Evolutionary conservation across 306 rosid genomes (phyloP), one percentile per base, ranked within the genome.

Genomic region (Canavalia ensiformis): DNA sequence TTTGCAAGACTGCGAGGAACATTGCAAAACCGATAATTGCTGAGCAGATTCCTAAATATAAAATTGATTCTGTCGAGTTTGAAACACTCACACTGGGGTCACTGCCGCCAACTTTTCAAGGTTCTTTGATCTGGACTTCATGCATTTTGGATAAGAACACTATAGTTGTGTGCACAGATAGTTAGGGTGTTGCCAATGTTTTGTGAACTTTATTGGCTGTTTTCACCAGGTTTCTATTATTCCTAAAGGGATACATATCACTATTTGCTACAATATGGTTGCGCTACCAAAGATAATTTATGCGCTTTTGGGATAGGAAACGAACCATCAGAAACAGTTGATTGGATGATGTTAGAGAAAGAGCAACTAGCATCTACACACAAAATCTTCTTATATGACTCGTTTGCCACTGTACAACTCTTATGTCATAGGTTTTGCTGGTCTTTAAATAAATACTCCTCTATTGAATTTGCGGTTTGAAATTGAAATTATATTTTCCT

Each of bases 21-120:
- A 90, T 93, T 83, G 97, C 89, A 3, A 88, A 88, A 80, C 97
- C 98, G 71, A 92, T 95, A 42, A 92, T 95, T 81, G 94, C 92
- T 35, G 91, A 92, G 89, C 89, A 95, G 86, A 95, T 91, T 80
- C 97, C 97, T 0, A 91, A 89, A 39, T 95, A 90, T 82, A 95
- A 95, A 81, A 88, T 95, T 4, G 97, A 94, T 13, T 88, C 97
- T 6, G 91, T 94, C 64, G 97, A 92, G 47, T 94, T 94, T 87
- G 93, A 91, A 82, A 74, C 74, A 12, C 85, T 94, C 63, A 91
- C 98, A 25, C 78, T 94, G 64, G 98, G 98, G 67, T 84, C 90
- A 67, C 88, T 94, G 65, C 98, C 97, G 25, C 98, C 97, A 49
- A 94, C 98, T 84, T 94, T 94, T 86, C 98, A 94, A 88, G 98